These are phyloP conservation scores for Cladosporium sp. DNA, from an alignment of 2,329 filamentous ascomycete genomes.

Conservation along the genomic window DNA sequence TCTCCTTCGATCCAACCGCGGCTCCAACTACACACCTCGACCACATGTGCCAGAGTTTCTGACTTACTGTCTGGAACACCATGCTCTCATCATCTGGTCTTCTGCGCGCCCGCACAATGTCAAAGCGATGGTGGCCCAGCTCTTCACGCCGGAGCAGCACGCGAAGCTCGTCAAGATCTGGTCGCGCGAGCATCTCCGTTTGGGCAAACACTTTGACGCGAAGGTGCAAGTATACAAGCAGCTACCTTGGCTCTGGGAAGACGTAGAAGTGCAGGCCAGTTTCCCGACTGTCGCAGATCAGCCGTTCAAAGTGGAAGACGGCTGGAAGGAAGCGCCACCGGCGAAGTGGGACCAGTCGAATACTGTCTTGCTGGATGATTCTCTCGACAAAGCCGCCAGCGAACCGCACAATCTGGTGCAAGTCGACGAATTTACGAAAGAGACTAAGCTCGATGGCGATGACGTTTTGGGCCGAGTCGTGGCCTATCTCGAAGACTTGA, in stretches of 20 bases:
- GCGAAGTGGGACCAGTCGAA: slow-evolving; percentile 75
- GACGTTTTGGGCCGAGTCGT: slow-evolving; percentile 53
- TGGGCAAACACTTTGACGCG: slow-evolving; percentile 60
- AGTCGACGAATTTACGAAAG: slow-evolving; percentile 72
- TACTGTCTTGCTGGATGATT: slow-evolving; percentile 89
- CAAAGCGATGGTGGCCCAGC: slow-evolving; percentile 62
- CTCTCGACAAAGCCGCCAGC: slow-evolving; percentile 72
- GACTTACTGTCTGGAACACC: slow-evolving; percentile 70
- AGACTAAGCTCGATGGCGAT: slow-evolving; percentile 42
- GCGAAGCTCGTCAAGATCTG: slow-evolving; percentile 67
- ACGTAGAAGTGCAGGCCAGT: slow-evolving; percentile 44
- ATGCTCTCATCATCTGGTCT: slow-evolving; percentile 74
- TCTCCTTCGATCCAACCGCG: slow-evolving; percentile 61
- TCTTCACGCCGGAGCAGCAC: slow-evolving; percentile 60
- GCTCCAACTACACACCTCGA: slow-evolving; percentile 51
- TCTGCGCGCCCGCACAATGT: slow-evolving; percentile 79
- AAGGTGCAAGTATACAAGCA: slow-evolving; percentile 91
- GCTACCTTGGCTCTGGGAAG: slow-evolving; percentile 70
- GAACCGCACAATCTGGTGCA: slow-evolving; percentile 83
- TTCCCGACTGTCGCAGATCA: slow-evolving; percentile 38
- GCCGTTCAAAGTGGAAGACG: slow-evolving; percentile 26
- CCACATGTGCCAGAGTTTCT: slow-evolving; percentile 71
- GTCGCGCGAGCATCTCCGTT: slow-evolving; percentile 73
- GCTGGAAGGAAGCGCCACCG: slow-evolving; percentile 29
- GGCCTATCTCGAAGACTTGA: slow-evolving; percentile 55